These are phyloP conservation scores for Pestalotiopsis sp. DNA, from an alignment of 2,329 filamentous ascomycete species.

Conservation along the genomic window DNA sequence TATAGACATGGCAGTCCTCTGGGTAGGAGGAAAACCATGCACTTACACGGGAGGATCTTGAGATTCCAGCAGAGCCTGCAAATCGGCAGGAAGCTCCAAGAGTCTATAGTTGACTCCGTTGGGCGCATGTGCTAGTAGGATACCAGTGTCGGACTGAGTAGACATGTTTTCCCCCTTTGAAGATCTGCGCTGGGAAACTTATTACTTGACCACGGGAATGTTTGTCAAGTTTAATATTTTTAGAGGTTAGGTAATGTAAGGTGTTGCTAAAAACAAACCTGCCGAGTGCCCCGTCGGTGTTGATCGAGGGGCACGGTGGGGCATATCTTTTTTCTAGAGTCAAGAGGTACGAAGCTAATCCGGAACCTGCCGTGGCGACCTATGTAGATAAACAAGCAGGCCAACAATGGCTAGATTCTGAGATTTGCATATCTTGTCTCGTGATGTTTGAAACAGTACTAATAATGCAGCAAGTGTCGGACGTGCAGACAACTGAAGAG, in stretches of 20 bases:
- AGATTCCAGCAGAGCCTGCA: conserved; percentile 58
- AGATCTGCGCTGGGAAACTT: neutral
- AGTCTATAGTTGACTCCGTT: conserved; percentile 58
- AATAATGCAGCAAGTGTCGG: neutral
- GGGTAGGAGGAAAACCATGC: conserved; percentile 17
- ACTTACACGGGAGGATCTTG: conserved; percentile 56
- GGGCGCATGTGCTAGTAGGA: conserved; percentile 53
- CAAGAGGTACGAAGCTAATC: neutral
- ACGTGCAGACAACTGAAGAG: too few species aligned
- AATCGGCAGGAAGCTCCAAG: conserved; percentile 63
- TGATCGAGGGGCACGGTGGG: neutral
- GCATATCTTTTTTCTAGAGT: neutral
- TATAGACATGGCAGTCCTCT: neutral
- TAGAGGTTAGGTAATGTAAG: neutral
- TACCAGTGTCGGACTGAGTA: conserved; percentile 47
- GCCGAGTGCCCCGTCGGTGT: neutral
- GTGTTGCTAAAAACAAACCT: neutral
- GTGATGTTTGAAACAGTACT: neutral
- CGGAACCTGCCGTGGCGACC: neutral
- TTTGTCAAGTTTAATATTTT: neutral
- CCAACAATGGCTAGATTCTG: too few species aligned
- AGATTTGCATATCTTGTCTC: neutral
- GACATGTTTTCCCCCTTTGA: conserved; percentile 37
- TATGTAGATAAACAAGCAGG: neutral
- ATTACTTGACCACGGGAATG: neutral